These are phyloP conservation scores for Symmetrospora coprosmae DNA, from an alignment of 768 basidiomycete species.

Conservation along the genomic window DNA sequence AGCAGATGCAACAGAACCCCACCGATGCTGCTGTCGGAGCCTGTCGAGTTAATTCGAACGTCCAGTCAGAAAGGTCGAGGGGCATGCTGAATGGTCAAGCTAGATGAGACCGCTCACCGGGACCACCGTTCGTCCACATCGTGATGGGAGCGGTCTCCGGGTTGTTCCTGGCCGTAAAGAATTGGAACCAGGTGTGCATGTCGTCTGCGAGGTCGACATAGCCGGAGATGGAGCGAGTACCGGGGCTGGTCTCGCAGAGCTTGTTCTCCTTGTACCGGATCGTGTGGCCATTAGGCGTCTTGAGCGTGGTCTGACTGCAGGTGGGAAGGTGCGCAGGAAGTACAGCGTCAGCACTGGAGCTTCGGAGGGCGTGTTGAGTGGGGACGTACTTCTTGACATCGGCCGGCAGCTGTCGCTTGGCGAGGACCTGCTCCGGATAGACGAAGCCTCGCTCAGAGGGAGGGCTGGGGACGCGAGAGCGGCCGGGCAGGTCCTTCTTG, in stretches of 20 bases:
- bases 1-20: too few relatives aligned
- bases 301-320: slow-evolving; percentile 8
- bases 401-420: slow-evolving; percentile 18
- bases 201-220: slow-evolving; percentile 49
- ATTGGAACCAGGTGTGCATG: slow-evolving; percentile 60
- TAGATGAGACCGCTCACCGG: neutral
- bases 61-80: too few relatives aligned
- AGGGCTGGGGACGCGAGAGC: neutral
- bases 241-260: slow-evolving; percentile 15
- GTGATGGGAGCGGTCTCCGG: slow-evolving; percentile 51
- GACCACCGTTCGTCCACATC: slow-evolving; percentile 51
- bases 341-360: neutral
- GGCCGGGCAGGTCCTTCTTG: neutral
- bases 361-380: neutral
- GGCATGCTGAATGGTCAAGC: too few relatives aligned
- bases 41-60: too few relatives aligned
- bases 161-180: slow-evolving; percentile 52
- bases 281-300: neutral
- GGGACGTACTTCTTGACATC: slow-evolving; percentile 3
- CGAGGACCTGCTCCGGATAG: slow-evolving; percentile 14
- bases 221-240: slow-evolving; percentile 40
- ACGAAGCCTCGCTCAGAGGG: slow-evolving; percentile 1
- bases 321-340: neutral
- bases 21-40: too few relatives aligned
- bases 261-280: slow-evolving; percentile 9